Conservation (phyloP, 1,139 yeast genomes). For the Magnusiomyces suaveolens region DNA sequence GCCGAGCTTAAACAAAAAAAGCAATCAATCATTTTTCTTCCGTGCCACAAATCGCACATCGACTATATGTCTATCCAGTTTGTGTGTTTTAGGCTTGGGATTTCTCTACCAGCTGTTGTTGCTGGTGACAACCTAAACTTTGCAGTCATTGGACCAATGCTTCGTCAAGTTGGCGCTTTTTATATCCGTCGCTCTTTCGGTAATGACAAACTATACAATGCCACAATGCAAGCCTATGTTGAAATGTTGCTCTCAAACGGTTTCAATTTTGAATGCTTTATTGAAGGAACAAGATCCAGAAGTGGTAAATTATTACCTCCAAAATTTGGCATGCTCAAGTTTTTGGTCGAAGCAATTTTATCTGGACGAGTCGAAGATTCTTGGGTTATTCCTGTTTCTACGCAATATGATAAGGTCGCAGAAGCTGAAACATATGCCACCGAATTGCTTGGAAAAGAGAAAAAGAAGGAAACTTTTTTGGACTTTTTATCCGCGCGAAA, state of each 20-base stretch:
- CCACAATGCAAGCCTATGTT: slow-evolving; percentile 44
- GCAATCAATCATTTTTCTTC: slow-evolving; percentile 35
- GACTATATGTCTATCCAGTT: slow-evolving; percentile 57
- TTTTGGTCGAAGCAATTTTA: slow-evolving; percentile 41
- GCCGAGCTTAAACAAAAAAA: slow-evolving; percentile 29
- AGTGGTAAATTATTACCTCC: slow-evolving; percentile 58
- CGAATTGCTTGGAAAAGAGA: slow-evolving; percentile 53
- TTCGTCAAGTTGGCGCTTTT: slow-evolving; percentile 37
- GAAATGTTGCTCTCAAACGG: slow-evolving; percentile 46
- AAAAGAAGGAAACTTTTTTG: slow-evolving; percentile 35
- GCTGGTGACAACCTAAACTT: slow-evolving; percentile 65
- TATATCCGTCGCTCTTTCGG: slow-evolving; percentile 36
- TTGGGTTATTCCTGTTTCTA: slow-evolving; percentile 48
- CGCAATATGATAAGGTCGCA: slow-evolving; percentile 57
- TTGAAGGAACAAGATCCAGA: slow-evolving; percentile 60
- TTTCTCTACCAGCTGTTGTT: slow-evolving; percentile 51
- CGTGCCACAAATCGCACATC: slow-evolving; percentile 55
- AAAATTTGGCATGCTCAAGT: slow-evolving; percentile 54
- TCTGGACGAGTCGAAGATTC: slow-evolving; percentile 38
- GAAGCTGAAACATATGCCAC: slow-evolving; percentile 56
- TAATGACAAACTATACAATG: slow-evolving; percentile 49
- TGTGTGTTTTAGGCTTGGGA: slow-evolving; percentile 46
- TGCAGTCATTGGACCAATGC: slow-evolving; percentile 44
- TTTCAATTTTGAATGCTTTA: slow-evolving; percentile 51
- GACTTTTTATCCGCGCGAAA: slow-evolving; percentile 33